Conservation (phyloP, 1,139 yeast genomes). For the Geotrichum macrosporum region DNA sequence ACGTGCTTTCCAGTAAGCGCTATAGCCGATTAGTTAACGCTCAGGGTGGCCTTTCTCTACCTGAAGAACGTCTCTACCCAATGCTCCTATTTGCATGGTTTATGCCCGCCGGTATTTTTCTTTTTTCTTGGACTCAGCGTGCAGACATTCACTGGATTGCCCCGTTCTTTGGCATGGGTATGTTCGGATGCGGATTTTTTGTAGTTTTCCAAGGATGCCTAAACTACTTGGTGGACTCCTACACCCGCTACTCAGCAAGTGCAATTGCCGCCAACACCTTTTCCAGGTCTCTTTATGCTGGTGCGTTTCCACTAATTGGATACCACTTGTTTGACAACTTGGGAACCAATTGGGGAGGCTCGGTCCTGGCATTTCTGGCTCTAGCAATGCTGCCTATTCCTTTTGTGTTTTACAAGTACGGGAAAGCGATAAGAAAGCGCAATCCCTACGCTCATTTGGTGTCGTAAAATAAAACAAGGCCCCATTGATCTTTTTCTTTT, state of each 20-base stretch:
- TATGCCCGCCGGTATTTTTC: conserved; percentile 66
- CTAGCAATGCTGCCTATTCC: conserved; percentile 63
- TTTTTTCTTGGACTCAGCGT: conserved; percentile 69
- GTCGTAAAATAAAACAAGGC: too few relatives aligned
- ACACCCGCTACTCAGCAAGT: conserved; percentile 62
- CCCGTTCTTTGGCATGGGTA: conserved; percentile 59
- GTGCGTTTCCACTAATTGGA: conserved; percentile 73
- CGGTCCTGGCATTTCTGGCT: conserved; percentile 53
- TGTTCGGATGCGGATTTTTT: conserved; percentile 62
- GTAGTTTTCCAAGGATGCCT: conserved; percentile 54
- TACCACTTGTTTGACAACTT: conserved; percentile 51
- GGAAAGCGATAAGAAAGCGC: conserved; percentile 51
- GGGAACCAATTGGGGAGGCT: conserved; percentile 63
- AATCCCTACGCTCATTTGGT: conserved; percentile 44
- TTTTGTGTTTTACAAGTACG: conserved; percentile 53
- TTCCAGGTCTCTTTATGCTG: conserved; percentile 63
- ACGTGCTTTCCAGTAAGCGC: conserved; percentile 44
- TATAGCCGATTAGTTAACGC: conserved; percentile 54
- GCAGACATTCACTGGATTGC: conserved; percentile 66
- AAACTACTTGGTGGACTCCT: conserved; percentile 61
- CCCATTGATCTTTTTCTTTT: too few relatives aligned
- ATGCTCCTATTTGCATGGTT: conserved; percentile 45
- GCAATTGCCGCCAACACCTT: conserved; percentile 79
- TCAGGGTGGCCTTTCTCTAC: conserved; percentile 48
- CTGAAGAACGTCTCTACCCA: conserved; percentile 59